Base-by-base conservation (phyloP, 495 filamentous ascomycete genomes). In the Neurospora cerealis region DNA sequence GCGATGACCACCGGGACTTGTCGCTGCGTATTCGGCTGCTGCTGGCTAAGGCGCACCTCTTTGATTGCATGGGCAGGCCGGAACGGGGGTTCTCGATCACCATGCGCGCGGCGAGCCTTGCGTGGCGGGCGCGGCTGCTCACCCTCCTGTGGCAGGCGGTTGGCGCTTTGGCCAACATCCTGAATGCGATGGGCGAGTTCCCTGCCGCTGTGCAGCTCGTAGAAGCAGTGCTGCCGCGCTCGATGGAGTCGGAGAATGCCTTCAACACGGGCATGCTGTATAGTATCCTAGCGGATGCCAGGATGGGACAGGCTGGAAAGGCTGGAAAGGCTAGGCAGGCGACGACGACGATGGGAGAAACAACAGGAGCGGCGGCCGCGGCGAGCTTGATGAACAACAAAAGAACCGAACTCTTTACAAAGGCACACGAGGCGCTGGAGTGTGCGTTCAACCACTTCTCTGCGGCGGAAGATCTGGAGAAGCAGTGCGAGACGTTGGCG, bases 1-100 rank as follows among this genome's bases (percentile, higher is more conserved):
- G 92, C 75, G 87, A 91, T 21, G 88, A 91, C 73, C 88, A 89
- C 76, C 88, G 90, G 62, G 96, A 99, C 79, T 85, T 96, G 11
- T 85, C 91, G 44, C 86, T 92, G 17, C 91, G 93, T 73, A 85
- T 97, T 70, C 89, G 90, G 66, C 84, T 97, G 2, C 89, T 98
- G 37, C 88, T 90, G 32, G 78, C 89, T 69, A 98, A 98, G 80
- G 93, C 91, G 1, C 85, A 88, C 13, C 86, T 97, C 13, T 90
- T 94, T 75, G 88, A 89, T 69, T 86, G 86, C 78, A 87, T 87
- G 72, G 92, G 92, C 21, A 89, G 91, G 6, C 89, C 94, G 0
- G 89, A 94, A 73, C 91, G 91, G 75, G 96, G 92, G 1, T 96
- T 98, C 78, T 93, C 92, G 5, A 85, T 97, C 21, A 91, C 91